Evolutionary conservation across 441 rosid species (phyloP), one percentile per base, ranked within the genome.

Genomic region (Hura crepitans): DNA sequence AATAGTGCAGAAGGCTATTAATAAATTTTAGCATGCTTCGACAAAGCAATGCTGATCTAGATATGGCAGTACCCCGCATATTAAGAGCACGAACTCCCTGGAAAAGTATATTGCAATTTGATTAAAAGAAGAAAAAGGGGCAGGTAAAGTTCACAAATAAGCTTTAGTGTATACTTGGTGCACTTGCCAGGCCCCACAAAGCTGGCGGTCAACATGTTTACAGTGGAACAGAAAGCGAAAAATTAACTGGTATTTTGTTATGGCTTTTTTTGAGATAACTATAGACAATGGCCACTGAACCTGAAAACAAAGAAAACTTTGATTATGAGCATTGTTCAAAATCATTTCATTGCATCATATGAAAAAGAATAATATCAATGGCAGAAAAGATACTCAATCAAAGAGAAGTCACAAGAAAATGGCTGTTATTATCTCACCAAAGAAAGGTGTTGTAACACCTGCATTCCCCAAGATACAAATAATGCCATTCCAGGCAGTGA

Each of bases 21-120:
- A 92, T 88, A 77, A 95, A 92, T 80, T 86, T 95, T 78, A 95
- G 95, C 98, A 95, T 92, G 81, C 96, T 92, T 62, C 98, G 97
- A 67, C 97, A 95, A 66, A 95, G 94, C 76, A 95, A 85, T 58
- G 97, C 88, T 75, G 96, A 95, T 84, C 99, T 85, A 75, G 82
- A 80, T 71, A 95, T 81, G 65, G 90, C 93, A 22, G 99, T 86
- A 78, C 96, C 96, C 33, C 81, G 82, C 39, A 86, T 73, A 73
- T 85, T 86, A 76, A 92, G 82, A 64, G 87, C 88, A 67, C 92
- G 92, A 62, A 88, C 87, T 68, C 97, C 99, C 98, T 92, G 82
- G 69, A 74, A 20, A 75, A 60, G 30, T 39, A 72, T n/a, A 55
- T 66, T 67, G 64, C 69, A 72, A 70, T 67, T 66, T 62, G 76